phyloP scores from a whole-genome alignment of 2,329 filamentous ascomycete genomes.

The Xylariales sp. region DNA sequence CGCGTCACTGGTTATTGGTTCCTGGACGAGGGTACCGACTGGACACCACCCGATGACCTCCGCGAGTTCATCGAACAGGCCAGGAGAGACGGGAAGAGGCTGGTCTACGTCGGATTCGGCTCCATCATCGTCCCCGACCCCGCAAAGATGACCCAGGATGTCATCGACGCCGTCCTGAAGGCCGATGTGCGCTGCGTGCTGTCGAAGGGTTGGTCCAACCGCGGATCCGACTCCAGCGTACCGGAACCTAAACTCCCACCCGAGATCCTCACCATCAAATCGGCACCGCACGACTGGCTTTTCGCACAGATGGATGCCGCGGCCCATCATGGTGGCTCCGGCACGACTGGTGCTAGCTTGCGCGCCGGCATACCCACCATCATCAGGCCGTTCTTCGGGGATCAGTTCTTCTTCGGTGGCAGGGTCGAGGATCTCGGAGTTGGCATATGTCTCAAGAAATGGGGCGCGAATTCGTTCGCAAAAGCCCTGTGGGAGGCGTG shows the following conservation, averaged over 20 bases:
- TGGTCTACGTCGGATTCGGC: slow-evolving; percentile 96
- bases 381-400: slow-evolving; percentile 94
- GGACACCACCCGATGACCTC: slow-evolving; percentile 71
- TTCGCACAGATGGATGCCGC: slow-evolving; percentile 92
- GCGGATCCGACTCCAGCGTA: slow-evolving; percentile 39
- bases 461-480: slow-evolving; percentile 82
- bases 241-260: slow-evolving; percentile 66
- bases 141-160: slow-evolving; percentile 81
- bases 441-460: slow-evolving; percentile 80
- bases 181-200: slow-evolving; percentile 92
- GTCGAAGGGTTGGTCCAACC: slow-evolving; percentile 95
- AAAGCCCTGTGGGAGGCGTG: slow-evolving; percentile 88
- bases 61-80: slow-evolving; percentile 79
- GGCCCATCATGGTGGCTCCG: slow-evolving; percentile 89
- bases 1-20: slow-evolving; percentile 98
- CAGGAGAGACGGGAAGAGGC: slow-evolving; percentile 74
- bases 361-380: slow-evolving; percentile 90
- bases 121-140: slow-evolving; percentile 93
- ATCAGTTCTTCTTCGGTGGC: slow-evolving; percentile 92
- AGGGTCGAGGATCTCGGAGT: slow-evolving; percentile 91
- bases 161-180: slow-evolving; percentile 84
- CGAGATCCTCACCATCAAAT: slow-evolving; percentile 83
- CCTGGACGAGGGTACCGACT: slow-evolving; percentile 67
- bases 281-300: slow-evolving; percentile 93
- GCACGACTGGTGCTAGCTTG: slow-evolving; percentile 89